A percentile compares a stretch with the other conserved stretches of the same genome.
Conservation (phyloP, 176 grass and related monocot species). For the Cenchrus purpureus region DNA sequence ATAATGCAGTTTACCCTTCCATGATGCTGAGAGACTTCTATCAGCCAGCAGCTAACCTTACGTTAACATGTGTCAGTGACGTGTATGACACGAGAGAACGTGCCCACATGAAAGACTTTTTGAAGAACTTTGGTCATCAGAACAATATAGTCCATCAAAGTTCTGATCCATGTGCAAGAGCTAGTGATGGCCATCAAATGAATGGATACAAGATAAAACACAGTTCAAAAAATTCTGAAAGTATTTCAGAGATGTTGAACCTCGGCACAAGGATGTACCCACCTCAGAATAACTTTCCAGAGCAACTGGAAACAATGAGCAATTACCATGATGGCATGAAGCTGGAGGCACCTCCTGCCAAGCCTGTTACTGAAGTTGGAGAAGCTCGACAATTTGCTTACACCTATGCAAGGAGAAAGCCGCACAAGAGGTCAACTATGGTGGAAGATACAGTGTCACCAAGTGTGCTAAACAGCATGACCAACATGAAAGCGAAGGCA, state of each 20-base stretch:
- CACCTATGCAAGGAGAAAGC: slow-evolving; percentile 82
- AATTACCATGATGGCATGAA: slow-evolving; percentile 30
- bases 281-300: slow-evolving; percentile 7
- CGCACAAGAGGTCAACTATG: slow-evolving; percentile 47
- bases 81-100: slow-evolving; percentile 30
- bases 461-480: slow-evolving; percentile 33
- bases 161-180: slow-evolving; percentile 37
- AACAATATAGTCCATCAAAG: slow-evolving; percentile 41
- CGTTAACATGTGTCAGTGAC: slow-evolving; percentile 32
- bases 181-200: not conserved
- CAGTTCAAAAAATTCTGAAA: slow-evolving; percentile 19
- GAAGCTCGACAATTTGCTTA: slow-evolving; percentile 54
- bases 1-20: slow-evolving; percentile 25
- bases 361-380: slow-evolving; percentile 34
- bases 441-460: slow-evolving; percentile 35
- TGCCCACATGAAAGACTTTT: slow-evolving; percentile 55
- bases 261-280: slow-evolving; percentile 24
- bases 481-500: slow-evolving; percentile 50
- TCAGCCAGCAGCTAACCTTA: slow-evolving; percentile 37
- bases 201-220: not conserved
- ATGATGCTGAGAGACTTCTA: slow-evolving; percentile 14
- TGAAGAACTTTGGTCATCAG: slow-evolving; percentile 50
- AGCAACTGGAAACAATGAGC: slow-evolving; percentile 10
- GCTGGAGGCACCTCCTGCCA: slow-evolving; percentile 19
- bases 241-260: slow-evolving; percentile 38